Percentiles rank a stretch among this genome's conserved stretches.
Conservation (phyloP, 2,329 filamentous ascomycete genomes). For the Alternaria viburni region DNA sequence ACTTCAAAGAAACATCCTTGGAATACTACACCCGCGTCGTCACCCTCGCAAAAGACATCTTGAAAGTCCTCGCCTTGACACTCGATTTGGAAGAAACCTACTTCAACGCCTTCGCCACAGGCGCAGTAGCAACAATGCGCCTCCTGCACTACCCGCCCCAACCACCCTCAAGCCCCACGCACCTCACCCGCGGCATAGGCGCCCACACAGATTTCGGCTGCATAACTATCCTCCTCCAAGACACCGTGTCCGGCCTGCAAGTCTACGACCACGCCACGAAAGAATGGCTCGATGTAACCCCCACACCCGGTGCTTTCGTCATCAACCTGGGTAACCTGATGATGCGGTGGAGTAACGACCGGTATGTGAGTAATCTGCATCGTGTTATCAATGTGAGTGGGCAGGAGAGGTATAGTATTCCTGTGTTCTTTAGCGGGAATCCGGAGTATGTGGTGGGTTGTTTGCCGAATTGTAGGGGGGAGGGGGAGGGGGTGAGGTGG, state of each 20-base stretch:
- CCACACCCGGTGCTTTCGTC: conserved; percentile 77
- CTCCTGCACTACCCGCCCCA: conserved; percentile 53
- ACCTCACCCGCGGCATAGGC: conserved; percentile 50
- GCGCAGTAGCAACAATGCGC: conserved; percentile 51
- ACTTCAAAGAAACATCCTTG: conserved; percentile 49
- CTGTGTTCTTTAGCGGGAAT: conserved; percentile 54
- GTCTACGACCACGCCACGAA: conserved; percentile 74
- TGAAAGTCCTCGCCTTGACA: conserved; percentile 51
- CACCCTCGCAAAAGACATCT: conserved; percentile 50
- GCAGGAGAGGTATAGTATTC: conserved; percentile 50
- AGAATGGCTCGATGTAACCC: conserved; percentile 80
- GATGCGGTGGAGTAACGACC: conserved; percentile 53
- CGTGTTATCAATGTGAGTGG: conserved; percentile 52
- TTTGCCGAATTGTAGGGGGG: conserved; percentile 50
- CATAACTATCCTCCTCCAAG: conserved; percentile 52
- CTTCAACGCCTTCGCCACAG: conserved; percentile 47
- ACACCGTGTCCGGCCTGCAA: conserved; percentile 67
- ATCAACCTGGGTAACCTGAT: conserved; percentile 74
- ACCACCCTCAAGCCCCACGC: conserved; percentile 45
- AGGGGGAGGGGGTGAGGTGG: conserved; percentile 49
- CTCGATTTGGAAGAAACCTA: conserved; percentile 47
- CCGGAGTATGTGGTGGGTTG: conserved; percentile 53
- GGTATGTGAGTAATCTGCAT: conserved; percentile 52
- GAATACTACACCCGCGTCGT: conserved; percentile 52
- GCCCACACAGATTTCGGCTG: conserved; percentile 55